These are phyloP conservation scores for Zygosaccharomyces pseudobailii DNA, from an alignment of 1,139 yeast species.

Conservation along the genomic window DNA sequence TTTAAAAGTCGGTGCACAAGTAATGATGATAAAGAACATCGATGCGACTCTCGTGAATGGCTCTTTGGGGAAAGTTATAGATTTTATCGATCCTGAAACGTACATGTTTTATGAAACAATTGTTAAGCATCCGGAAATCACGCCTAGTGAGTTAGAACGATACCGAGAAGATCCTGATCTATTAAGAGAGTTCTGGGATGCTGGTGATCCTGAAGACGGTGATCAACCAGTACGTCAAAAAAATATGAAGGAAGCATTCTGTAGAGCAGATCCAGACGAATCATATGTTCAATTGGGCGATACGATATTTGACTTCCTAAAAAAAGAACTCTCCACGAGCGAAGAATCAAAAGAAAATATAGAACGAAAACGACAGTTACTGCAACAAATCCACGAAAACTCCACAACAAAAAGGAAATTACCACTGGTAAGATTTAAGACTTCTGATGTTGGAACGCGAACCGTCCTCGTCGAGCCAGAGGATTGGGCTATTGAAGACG, in stretches of 20 bases:
- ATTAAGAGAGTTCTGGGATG: conserved; percentile 18
- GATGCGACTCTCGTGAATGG: conserved; percentile 91
- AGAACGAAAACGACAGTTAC: conserved; percentile 38
- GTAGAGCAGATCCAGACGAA: conserved; percentile 14
- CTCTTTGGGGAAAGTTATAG: conserved; percentile 79
- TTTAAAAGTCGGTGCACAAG: conserved; percentile 83
- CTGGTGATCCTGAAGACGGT: conserved; percentile 21
- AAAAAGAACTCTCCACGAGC: conserved; percentile 34
- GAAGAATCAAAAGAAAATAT: conserved; percentile 32
- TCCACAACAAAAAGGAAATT: conserved; percentile 39
- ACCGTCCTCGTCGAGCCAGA: conserved; percentile 72
- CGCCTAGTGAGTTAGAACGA: conserved; percentile 17
- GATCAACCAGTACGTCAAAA: conserved; percentile 19
- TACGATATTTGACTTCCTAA: conserved; percentile 48
- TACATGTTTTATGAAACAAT: conserved; percentile 38
- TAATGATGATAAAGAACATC: conserved; percentile 89
- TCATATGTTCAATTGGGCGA: conserved; percentile 34
- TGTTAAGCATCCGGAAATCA: conserved; percentile 14
- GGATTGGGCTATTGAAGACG: conserved; percentile 65
- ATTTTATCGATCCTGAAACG: conserved; percentile 60
- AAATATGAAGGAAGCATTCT: conserved; percentile 22
- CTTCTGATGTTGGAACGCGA: conserved; percentile 66
- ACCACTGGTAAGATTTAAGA: conserved; percentile 74
- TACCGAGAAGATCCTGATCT: conserved; percentile 17
- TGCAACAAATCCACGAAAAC: conserved; percentile 36